Percentiles rank a stretch among this genome's conserved stretches.
These are phyloP conservation scores for Powellomyces hirtus DNA, from an alignment of 192 early-diverging fungal genomes.

Conservation along the genomic window DNA sequence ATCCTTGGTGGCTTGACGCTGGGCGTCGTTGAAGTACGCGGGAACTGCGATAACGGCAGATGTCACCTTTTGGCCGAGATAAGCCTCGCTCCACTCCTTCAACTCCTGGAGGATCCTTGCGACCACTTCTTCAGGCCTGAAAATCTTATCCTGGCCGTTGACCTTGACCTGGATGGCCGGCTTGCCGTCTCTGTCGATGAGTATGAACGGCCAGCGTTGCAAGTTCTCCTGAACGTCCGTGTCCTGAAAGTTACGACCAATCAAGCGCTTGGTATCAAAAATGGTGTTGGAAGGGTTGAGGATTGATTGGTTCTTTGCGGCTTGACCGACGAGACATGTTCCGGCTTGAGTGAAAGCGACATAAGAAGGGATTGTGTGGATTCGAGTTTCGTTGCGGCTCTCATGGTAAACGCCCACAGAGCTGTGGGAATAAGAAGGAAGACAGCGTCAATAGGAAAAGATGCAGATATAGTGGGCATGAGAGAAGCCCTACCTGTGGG, in stretches of 20 bases:
- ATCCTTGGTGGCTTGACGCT: slow-evolving; percentile 97
- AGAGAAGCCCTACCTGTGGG: no score
- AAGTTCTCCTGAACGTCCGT: slow-evolving; percentile 95
- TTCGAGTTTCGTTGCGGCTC: slow-evolving; percentile 87
- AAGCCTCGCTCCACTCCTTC: slow-evolving; percentile 86
- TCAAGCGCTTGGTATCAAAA: slow-evolving; percentile 98
- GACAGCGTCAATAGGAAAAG: slow-evolving; percentile 61
- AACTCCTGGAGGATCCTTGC: slow-evolving; percentile 92
- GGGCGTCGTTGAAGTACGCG: slow-evolving; percentile 91
- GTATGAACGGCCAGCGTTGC: slow-evolving; percentile 99
- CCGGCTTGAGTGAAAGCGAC: slow-evolving; percentile 95
- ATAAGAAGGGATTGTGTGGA: slow-evolving; percentile 95
- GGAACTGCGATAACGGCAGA: slow-evolving; percentile 92
- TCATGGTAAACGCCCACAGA: slow-evolving; percentile 40
- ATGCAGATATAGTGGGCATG: slow-evolving; percentile 89
- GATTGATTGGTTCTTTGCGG: slow-evolving; percentile 97
- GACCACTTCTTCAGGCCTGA: slow-evolving; percentile 88
- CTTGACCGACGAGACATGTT: slow-evolving; percentile 97
- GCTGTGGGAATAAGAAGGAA: slow-evolving; percentile 53
- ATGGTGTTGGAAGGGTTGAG: slow-evolving; percentile 94
- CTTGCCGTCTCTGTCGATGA: slow-evolving; percentile 79
- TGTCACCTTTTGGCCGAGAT: slow-evolving; percentile 73
- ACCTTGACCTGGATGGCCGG: slow-evolving; percentile 85
- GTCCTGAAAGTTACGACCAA: slow-evolving; percentile 90
- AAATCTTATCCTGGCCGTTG: slow-evolving; percentile 95